These are phyloP conservation scores for Fraxinus greggii DNA, from an alignment of 305 asterid genomes.

Conservation along the genomic window DNA sequence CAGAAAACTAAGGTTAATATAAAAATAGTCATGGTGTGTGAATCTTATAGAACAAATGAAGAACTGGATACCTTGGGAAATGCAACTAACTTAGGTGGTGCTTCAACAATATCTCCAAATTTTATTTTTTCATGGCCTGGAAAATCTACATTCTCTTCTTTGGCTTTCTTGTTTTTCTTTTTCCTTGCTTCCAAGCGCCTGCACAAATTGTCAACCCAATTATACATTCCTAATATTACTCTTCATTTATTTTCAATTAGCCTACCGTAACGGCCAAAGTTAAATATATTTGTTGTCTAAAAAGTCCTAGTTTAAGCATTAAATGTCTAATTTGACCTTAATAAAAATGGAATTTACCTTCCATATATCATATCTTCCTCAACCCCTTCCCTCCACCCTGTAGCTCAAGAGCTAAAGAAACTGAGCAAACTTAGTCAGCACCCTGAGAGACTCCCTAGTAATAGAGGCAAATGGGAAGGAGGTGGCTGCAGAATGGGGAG, in stretches of 20 bases:
- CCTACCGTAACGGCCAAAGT: background rate
- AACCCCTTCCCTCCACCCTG: slow-evolving; percentile 5
- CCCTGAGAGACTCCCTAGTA: background rate
- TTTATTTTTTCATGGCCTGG: slow-evolving; percentile 61
- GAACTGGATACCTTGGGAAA: slow-evolving; percentile 66
- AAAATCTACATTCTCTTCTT: slow-evolving; percentile 52
- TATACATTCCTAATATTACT: background rate
- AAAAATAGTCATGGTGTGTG: background rate
- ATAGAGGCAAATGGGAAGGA: background rate
- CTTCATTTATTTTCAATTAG: background rate
- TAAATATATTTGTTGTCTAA: background rate
- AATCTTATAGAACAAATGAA: background rate
- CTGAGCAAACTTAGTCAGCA: background rate
- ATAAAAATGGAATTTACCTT: background rate
- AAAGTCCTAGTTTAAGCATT: background rate
- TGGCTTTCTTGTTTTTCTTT: slow-evolving; percentile 55
- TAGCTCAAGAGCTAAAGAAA: background rate
- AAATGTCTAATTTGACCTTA: background rate
- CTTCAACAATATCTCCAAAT: slow-evolving; percentile 87
- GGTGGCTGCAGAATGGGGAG: background rate
- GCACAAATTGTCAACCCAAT: slow-evolving; percentile 28
- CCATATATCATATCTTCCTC: background rate
- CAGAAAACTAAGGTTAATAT: slow-evolving; percentile 13
- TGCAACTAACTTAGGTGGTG: slow-evolving; percentile 76
- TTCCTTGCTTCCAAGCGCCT: slow-evolving; percentile 70